A percentile compares a stretch with the other conserved stretches of the same genome.
phyloP scores from a whole-genome alignment of 352 stramenopile species.

The Globisporangium spiculum region DNA sequence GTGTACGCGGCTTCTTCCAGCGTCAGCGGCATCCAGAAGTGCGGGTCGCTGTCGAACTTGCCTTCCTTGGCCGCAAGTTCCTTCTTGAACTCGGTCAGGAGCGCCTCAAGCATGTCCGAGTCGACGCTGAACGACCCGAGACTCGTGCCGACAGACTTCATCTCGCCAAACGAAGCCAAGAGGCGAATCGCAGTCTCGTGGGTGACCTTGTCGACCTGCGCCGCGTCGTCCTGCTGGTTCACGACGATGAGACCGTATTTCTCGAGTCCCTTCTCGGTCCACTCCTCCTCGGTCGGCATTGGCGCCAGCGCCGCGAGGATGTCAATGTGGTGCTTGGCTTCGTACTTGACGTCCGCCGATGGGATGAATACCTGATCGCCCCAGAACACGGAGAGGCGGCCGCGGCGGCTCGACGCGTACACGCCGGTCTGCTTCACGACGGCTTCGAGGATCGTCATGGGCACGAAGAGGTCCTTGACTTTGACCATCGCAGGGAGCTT shows the following conservation, averaged over 20 bases:
- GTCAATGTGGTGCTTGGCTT: constrained; percentile 95
- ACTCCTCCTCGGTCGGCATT: constrained; percentile 93
- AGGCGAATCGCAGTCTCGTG: constrained; percentile 94
- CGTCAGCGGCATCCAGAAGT: constrained; percentile 99
- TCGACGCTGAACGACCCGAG: constrained; percentile 96
- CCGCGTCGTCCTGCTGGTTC: constrained; percentile 88
- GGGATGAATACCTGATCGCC: constrained; percentile 99
- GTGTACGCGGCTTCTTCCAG: constrained; percentile 90
- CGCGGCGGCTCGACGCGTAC: constrained; percentile 93
- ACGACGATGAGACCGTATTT: constrained; percentile 99
- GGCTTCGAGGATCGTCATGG: constrained; percentile 97
- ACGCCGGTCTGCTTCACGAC: constrained; percentile 98
- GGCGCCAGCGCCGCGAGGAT: constrained; percentile 95
- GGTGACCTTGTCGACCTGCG: constrained; percentile 97
- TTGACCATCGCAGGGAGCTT: constrained; percentile 95
- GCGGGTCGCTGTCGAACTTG: constrained; percentile 96
- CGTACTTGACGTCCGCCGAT: constrained; percentile 90
- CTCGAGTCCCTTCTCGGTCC: constrained; percentile 94
- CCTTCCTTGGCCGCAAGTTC: constrained; percentile 90
- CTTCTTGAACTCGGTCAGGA: constrained; percentile 91
- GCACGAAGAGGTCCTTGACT: constrained; percentile 82
- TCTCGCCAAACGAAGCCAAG: constrained; percentile 90
- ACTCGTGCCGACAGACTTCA: constrained; percentile 94
- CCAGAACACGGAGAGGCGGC: constrained; percentile 97
- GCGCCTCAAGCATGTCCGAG: constrained; percentile 87